These are phyloP conservation scores for Apiospora pterosperma DNA, from an alignment of 2,329 filamentous ascomycete genomes.

Conservation along the genomic window DNA sequence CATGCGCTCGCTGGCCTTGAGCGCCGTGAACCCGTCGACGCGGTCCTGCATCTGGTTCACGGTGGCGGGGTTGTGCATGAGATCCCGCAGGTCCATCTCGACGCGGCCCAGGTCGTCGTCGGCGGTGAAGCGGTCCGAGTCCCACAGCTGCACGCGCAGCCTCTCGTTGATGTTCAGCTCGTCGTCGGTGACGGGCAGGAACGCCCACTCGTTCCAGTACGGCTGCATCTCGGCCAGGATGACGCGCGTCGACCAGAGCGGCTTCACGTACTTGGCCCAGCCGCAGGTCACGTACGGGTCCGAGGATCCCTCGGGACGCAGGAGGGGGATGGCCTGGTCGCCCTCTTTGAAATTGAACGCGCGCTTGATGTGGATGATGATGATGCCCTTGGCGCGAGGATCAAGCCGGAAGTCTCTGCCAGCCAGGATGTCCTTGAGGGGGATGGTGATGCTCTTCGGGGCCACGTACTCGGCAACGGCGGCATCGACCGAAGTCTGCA, in stretches of 20 bases:
- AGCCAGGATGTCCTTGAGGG: neutral
- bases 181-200: slow-evolving; percentile 1
- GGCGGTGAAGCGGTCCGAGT: slow-evolving; percentile 5
- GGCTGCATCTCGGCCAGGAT: slow-evolving; percentile 3
- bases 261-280: slow-evolving; percentile 7
- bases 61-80: slow-evolving; percentile 1
- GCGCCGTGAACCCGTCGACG: slow-evolving; percentile 3
- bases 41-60: slow-evolving; percentile 4
- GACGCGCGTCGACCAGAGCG: slow-evolving; percentile 4
- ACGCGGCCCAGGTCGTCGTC: slow-evolving; percentile 6
- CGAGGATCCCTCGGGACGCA: slow-evolving; percentile 1
- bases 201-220: neutral
- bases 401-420: slow-evolving; percentile 3
- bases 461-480: slow-evolving; percentile 7
- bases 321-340: slow-evolving; percentile 2
- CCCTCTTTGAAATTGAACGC: slow-evolving; percentile 2
- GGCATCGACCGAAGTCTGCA: slow-evolving; percentile 3
- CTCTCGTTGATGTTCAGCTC: slow-evolving; percentile 6
- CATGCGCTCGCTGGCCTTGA: neutral
- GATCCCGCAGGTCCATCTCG: neutral
- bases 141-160: slow-evolving; percentile 5
- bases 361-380: neutral
- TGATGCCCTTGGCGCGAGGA: neutral
- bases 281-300: slow-evolving; percentile 5
- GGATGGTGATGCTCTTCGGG: slow-evolving; percentile 2